phyloP scores from a whole-genome alignment of 2,329 filamentous ascomycete species.

The Elsinoe fawcettii region DNA sequence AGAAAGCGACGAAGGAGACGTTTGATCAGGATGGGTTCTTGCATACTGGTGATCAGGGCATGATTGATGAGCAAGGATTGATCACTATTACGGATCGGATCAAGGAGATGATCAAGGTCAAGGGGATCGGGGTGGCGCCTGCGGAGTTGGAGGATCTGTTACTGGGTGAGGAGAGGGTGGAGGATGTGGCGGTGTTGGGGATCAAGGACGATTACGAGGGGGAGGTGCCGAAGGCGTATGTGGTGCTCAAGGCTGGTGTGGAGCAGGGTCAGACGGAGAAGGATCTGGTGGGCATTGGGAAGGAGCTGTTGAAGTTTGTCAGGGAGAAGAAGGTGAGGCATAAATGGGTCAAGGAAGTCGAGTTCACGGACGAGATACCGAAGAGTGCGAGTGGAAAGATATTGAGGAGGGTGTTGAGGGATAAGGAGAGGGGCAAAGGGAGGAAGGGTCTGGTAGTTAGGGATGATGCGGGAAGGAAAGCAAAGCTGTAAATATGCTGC shows the following conservation, averaged over 20 bases:
- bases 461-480: slow-evolving; percentile 25
- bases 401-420: slow-evolving; percentile 52
- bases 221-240: slow-evolving; percentile 51
- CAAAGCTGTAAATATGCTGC: slow-evolving; percentile 23
- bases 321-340: slow-evolving; percentile 59
- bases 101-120: slow-evolving; percentile 63
- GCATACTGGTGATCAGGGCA: slow-evolving; percentile 53
- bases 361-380: slow-evolving; percentile 60
- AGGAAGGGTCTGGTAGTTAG: slow-evolving; percentile 27
- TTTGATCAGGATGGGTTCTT: slow-evolving; percentile 45
- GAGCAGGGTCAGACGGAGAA: slow-evolving; percentile 21
- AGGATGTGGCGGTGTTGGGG: slow-evolving; percentile 50
- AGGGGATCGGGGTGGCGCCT: slow-evolving; percentile 55
- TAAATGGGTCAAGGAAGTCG: slow-evolving; percentile 59
- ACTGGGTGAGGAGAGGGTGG: slow-evolving; percentile 49
- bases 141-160: slow-evolving; percentile 57
- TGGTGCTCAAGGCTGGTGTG: slow-evolving; percentile 39
- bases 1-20: slow-evolving; percentile 32
- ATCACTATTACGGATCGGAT: slow-evolving; percentile 54
- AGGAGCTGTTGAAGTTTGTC: slow-evolving; percentile 52
- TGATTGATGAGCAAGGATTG: slow-evolving; percentile 48
- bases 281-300: slow-evolving; percentile 26
- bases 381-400: slow-evolving; percentile 73
- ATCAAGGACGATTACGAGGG: slow-evolving; percentile 49
- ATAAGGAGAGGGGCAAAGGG: slow-evolving; percentile 32